Conservation (phyloP, 371 early-diverging fungal genomes). For the Apophysomyces sp. region DNA sequence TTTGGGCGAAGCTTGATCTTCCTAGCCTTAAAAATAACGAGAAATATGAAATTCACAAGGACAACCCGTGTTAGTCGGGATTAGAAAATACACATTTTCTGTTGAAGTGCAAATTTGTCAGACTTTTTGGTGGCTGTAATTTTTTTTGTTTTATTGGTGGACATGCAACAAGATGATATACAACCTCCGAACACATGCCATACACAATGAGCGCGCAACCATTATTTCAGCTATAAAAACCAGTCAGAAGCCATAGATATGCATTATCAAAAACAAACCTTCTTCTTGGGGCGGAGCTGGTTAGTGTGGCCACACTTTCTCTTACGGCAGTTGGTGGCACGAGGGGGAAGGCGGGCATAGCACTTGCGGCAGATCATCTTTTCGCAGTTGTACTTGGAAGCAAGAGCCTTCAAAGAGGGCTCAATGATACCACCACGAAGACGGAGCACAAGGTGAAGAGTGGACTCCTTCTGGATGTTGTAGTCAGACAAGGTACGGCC, state of each 20-base stretch:
- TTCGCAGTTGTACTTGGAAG: conserved; percentile 97
- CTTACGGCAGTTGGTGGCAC: conserved; percentile 99
- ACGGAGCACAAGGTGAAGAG: conserved; percentile 94
- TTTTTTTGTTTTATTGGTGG: background rate
- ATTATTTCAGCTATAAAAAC: background rate
- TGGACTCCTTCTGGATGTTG: conserved; percentile 92
- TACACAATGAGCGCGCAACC: background rate
- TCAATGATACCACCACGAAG: conserved; percentile 93
- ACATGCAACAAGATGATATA: background rate
- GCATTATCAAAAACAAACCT: conserved; percentile 29
- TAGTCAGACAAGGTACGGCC: conserved; percentile 82
- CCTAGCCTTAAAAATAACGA: too few relatives aligned
- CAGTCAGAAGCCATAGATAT: background rate
- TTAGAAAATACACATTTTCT: too few relatives aligned
- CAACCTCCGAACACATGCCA: background rate
- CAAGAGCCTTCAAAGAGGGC: conserved; percentile 90
- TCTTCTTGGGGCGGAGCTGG: conserved; percentile 97
- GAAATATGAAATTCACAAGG: too few relatives aligned
- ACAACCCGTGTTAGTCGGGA: too few relatives aligned
- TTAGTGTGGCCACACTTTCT: conserved; percentile 98
- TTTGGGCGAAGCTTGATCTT: too few relatives aligned
- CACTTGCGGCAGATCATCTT: conserved; percentile 98
- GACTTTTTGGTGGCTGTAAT: too few relatives aligned
- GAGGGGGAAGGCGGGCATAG: conserved; percentile 96
- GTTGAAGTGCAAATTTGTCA: too few relatives aligned